phyloP scores from a whole-genome alignment of 257 asterid species.

The Capsicum rhomboideum region DNA sequence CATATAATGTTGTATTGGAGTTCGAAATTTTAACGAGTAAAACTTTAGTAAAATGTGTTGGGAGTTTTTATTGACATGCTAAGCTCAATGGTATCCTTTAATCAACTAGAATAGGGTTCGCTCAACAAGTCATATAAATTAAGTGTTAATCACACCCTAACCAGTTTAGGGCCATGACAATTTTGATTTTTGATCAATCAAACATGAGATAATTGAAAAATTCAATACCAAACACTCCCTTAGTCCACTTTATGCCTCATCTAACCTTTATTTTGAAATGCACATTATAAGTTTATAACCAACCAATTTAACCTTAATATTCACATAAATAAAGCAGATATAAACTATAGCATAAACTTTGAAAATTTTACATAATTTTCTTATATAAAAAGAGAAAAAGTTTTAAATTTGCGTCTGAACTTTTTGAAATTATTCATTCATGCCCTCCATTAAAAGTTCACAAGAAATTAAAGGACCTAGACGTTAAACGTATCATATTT shows the following conservation, averaged over 20 bases:
- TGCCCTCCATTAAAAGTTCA: background rate
- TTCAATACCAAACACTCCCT: no score
- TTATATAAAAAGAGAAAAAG: no score
- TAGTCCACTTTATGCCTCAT: no score
- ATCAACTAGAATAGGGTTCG: no score
- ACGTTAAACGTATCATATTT: background rate
- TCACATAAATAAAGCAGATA: background rate
- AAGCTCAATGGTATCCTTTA: no score
- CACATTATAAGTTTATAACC: background rate
- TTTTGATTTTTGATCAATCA: background rate
- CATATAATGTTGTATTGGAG: no score
- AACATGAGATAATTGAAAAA: background rate
- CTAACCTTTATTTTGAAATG: background rate
- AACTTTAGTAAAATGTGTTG: no score
- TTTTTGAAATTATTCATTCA: background rate
- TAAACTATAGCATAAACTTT: background rate
- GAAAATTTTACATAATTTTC: background rate
- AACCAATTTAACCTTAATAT: background rate
- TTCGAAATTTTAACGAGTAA: no score
- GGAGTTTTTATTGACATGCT: no score
- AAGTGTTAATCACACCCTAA: background rate
- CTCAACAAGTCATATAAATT: no score
- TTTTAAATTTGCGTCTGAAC: no score
- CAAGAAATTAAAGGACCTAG: background rate
- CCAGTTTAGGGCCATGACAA: background rate